Evolutionary conservation across 2,329 filamentous ascomycete genomes (phyloP).

Genomic region (Pleurostoma richardsiae): DNA sequence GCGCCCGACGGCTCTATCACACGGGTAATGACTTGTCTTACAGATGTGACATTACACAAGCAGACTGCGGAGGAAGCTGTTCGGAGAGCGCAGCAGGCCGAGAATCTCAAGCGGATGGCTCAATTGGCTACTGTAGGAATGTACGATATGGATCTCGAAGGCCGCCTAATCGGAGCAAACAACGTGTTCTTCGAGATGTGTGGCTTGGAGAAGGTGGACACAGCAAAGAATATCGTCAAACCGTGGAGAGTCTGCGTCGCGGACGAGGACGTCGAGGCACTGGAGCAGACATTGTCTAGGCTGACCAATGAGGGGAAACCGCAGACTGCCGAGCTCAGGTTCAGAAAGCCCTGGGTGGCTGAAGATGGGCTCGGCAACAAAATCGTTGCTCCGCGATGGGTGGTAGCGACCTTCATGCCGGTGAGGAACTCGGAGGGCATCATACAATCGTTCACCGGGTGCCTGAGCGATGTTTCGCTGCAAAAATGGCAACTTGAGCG

Average conservation of each 20-base stretch:
- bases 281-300: conserved; percentile 32
- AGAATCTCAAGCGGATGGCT: conserved; percentile 49
- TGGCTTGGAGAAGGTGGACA: conserved; percentile 38
- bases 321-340: conserved; percentile 41
- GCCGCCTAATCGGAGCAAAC: conserved; percentile 44
- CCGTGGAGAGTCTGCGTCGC: conserved; percentile 40
- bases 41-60: conserved; percentile 46
- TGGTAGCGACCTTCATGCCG: conserved; percentile 45
- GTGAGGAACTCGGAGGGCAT: conserved; percentile 39
- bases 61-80: conserved; percentile 42
- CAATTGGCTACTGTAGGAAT: conserved; percentile 50
- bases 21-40: conserved; percentile 42
- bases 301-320: conserved; percentile 34
- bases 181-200: conserved; percentile 49
- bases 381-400: conserved; percentile 40
- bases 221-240: conserved; percentile 27
- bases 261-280: conserved; percentile 34
- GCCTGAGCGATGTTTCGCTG: conserved; percentile 41
- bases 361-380: conserved; percentile 38
- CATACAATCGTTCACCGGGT: conserved; percentile 44
- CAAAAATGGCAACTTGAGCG: conserved; percentile 47
- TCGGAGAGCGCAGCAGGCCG: conserved; percentile 43
- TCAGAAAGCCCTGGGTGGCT: conserved; percentile 40
- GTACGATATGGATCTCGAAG: conserved; percentile 48
- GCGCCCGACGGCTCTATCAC: conserved; percentile 35